A percentile compares a stretch with the other conserved stretches of the same genome.
These are phyloP conservation scores for Bipolaris zeicola DNA, from an alignment of 2,329 filamentous ascomycete genomes.

Conservation along the genomic window DNA sequence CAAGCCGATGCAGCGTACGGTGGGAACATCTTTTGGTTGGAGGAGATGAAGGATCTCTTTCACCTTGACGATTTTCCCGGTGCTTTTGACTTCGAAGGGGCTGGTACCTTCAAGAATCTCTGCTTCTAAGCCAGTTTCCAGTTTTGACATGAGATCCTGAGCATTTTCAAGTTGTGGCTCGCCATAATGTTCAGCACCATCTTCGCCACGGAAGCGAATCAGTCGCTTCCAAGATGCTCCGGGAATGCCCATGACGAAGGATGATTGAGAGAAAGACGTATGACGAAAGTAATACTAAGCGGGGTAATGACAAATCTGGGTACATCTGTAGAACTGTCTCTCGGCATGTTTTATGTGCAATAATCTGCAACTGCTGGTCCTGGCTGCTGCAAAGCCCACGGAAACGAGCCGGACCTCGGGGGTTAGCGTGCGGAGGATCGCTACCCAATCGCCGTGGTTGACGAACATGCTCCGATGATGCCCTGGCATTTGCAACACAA, in stretches of 20 bases:
- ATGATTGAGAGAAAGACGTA: background rate
- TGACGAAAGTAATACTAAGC: background rate
- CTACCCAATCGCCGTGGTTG: background rate
- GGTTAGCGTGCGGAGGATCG: background rate
- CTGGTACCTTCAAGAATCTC: background rate
- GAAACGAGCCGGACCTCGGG: constrained; percentile 1
- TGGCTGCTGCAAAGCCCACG: background rate
- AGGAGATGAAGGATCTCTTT: constrained; percentile 1
- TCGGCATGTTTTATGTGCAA: background rate
- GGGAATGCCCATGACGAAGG: background rate
- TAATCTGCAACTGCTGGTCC: background rate
- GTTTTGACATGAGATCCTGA: background rate
- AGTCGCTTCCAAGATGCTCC: constrained; percentile 1
- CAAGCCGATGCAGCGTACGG: background rate
- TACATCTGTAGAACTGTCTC: background rate
- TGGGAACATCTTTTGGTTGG: background rate
- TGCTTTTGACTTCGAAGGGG: background rate
- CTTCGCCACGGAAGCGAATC: background rate
- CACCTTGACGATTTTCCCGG: background rate
- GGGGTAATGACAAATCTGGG: background rate
- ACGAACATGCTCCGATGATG: background rate
- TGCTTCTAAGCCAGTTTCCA: background rate
- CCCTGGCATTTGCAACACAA: background rate
- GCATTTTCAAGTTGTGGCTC: background rate
- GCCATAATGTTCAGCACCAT: background rate